phyloP scores from a whole-genome alignment of 179 eudicot species.

The Patellifolia procumbens region DNA sequence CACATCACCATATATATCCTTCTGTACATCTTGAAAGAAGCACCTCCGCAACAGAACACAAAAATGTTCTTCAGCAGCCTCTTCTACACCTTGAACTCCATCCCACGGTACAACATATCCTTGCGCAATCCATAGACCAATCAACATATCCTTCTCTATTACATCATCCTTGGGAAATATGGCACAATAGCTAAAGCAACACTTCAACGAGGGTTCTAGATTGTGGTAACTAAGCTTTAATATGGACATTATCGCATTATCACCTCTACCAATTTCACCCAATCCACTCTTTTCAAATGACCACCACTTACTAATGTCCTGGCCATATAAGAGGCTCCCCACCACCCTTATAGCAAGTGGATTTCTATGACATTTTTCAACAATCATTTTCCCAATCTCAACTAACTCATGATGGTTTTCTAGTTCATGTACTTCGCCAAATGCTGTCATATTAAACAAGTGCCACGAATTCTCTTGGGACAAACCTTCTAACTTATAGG shows the following conservation, averaged over 20 bases:
- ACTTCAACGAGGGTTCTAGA: neutral
- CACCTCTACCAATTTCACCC: neutral
- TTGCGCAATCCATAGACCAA: neutral
- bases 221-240: neutral
- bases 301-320: neutral
- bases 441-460: neutral
- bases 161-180: neutral
- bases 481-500: neutral
- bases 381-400: neutral
- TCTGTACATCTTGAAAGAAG: neutral
- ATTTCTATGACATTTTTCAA: neutral
- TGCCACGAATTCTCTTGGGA: neutral
- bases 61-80: conserved; percentile 8
- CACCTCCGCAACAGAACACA: neutral
- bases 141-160: neutral
- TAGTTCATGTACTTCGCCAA: neutral
- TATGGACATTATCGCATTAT: neutral
- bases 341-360: neutral
- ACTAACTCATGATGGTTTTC: neutral
- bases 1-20: neutral
- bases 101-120: neutral
- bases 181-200: neutral
- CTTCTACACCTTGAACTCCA: neutral
- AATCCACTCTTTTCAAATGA: neutral
- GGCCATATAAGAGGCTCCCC: neutral